Percentiles rank a stretch among this genome's conserved stretches.
Conservation (phyloP, 1,284 basidiomycete species). For the Tylopilus orsonianus region DNA sequence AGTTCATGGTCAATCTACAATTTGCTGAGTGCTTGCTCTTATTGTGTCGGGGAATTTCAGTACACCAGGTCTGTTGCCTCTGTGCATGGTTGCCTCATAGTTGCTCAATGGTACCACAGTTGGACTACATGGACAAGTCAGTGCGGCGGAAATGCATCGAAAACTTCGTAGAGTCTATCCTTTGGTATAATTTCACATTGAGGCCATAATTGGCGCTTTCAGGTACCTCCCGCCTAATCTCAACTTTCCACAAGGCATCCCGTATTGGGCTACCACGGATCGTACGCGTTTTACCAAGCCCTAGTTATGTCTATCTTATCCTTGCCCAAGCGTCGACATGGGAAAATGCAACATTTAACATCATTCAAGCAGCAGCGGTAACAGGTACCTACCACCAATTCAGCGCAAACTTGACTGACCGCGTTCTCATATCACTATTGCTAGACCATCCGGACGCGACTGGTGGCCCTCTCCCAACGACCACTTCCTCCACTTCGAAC, state of each 20-base stretch:
- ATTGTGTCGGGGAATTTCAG: conserved; percentile 12
- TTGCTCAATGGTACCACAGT: conserved; percentile 14
- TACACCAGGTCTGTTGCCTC: conserved; percentile 17
- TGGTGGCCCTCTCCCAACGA: conserved; percentile 10
- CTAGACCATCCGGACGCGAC: conserved; percentile 14
- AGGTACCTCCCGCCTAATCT: conserved; percentile 26
- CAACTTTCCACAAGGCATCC: conserved; percentile 17
- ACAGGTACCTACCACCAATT: conserved; percentile 13
- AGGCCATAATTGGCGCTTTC: neutral
- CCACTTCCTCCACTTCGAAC: conserved; percentile 11
- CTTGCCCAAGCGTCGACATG: conserved; percentile 20
- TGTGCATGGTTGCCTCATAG: neutral
- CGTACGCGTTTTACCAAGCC: conserved; percentile 15
- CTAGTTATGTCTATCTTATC: neutral
- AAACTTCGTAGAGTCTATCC: conserved; percentile 21
- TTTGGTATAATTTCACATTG: neutral
- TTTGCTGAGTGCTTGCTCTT: conserved; percentile 29
- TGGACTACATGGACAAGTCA: conserved; percentile 20
- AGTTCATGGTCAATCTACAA: conserved; percentile 33
- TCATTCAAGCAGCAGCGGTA: conserved; percentile 10
- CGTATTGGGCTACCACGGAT: conserved; percentile 25
- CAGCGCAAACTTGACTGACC: neutral
- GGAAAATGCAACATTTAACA: conserved; percentile 14
- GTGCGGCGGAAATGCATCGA: conserved; percentile 19
- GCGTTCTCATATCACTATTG: neutral